These are phyloP conservation scores for Penicillium sp. DNA, from an alignment of 2,329 filamentous ascomycete species.

Conservation along the genomic window DNA sequence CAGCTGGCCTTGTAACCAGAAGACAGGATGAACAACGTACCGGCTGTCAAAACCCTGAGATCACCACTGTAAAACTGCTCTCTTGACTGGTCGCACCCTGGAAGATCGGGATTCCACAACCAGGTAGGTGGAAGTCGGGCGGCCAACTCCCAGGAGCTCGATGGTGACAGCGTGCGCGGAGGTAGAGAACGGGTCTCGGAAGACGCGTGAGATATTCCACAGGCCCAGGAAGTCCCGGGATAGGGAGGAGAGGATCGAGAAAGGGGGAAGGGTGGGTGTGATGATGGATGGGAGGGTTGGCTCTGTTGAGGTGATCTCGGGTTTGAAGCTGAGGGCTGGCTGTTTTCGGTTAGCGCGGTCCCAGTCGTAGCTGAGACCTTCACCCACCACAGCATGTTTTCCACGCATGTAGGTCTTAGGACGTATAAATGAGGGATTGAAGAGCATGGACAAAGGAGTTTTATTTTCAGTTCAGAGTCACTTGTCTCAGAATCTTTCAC, in stretches of 20 bases:
- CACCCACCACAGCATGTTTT: background rate
- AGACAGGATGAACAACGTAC: constrained; percentile 27
- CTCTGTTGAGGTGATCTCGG: constrained; percentile 36
- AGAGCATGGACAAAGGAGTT: background rate
- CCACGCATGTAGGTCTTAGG: background rate
- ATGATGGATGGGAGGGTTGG: constrained; percentile 34
- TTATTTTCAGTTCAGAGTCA: background rate
- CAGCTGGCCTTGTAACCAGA: constrained; percentile 9
- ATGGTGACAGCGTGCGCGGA: constrained; percentile 7
- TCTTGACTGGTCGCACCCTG: constrained; percentile 32
- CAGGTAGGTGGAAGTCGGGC: constrained; percentile 27
- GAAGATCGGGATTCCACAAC: constrained; percentile 33
- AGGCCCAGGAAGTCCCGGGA: constrained; percentile 26
- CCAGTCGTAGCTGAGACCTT: constrained; percentile 2
- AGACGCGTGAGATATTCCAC: constrained; percentile 21
- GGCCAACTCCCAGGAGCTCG: constrained; percentile 24
- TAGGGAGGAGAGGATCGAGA: constrained; percentile 22
- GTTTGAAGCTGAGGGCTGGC: constrained; percentile 41
- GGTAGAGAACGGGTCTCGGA: constrained; percentile 21
- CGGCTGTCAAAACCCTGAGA: constrained; percentile 44
- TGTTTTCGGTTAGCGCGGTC: constrained; percentile 42
- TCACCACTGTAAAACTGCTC: constrained; percentile 43
- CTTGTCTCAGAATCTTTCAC: background rate
- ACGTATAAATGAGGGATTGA: background rate
- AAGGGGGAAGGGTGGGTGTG: constrained; percentile 13